Evolutionary conservation across 2,329 filamentous ascomycete species (phyloP).

Genomic region (Akanthomyces muscarius): DNA sequence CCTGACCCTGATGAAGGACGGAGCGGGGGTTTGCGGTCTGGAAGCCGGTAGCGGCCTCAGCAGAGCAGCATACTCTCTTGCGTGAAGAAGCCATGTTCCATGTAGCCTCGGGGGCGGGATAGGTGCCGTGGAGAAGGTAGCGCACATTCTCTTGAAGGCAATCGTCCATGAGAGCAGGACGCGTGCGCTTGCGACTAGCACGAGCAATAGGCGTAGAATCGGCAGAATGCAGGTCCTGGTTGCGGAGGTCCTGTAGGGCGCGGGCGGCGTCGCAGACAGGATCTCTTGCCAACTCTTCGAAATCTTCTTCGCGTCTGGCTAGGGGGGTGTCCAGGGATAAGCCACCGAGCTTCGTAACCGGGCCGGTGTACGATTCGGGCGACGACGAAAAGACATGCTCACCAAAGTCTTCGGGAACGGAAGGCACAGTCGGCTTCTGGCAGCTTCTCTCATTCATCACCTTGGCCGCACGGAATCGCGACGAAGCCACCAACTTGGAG

Average conservation of each 20-base stretch:
- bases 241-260: constrained; percentile 58
- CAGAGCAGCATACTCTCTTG: constrained; percentile 65
- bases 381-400: constrained; percentile 50
- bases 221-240: constrained; percentile 39
- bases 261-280: constrained; percentile 52
- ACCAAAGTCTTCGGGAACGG: constrained; percentile 55
- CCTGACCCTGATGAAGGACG: constrained; percentile 53
- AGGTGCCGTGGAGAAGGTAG: constrained; percentile 48
- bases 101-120: constrained; percentile 26
- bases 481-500: constrained; percentile 50
- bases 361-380: constrained; percentile 53
- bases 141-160: constrained; percentile 65
- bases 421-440: constrained; percentile 49
- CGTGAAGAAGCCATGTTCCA: constrained; percentile 47
- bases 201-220: constrained; percentile 33
- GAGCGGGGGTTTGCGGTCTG: constrained; percentile 45
- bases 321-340: constrained; percentile 46
- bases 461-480: constrained; percentile 61
- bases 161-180: constrained; percentile 55
- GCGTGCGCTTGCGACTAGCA: constrained; percentile 53
- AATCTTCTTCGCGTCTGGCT: constrained; percentile 42
- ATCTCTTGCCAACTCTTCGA: constrained; percentile 41
- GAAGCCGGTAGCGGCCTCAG: constrained; percentile 50
- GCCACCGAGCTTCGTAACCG: constrained; percentile 48
- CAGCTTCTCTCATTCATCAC: constrained; percentile 53